These are phyloP conservation scores for Artomyces pyxidatus DNA, from an alignment of 768 basidiomycete species.

Conservation along the genomic window DNA sequence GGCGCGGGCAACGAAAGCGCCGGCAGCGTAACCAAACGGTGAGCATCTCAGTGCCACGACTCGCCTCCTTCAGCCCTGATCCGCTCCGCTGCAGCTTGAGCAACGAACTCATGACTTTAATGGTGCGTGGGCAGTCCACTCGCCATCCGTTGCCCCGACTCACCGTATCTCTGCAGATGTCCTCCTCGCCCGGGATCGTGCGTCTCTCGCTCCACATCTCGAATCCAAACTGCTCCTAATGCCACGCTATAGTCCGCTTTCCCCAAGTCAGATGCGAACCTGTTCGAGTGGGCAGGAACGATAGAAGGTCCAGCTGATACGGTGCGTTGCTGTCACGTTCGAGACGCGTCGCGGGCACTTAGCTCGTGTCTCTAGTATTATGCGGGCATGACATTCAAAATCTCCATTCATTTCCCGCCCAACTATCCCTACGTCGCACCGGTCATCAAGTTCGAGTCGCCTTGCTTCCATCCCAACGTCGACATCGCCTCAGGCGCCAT, in stretches of 20 bases:
- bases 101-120: conserved; percentile 82
- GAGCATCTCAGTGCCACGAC: conserved; percentile 4
- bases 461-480: conserved; percentile 89
- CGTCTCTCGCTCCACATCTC: conserved; percentile 22
- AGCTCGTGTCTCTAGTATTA: conserved; percentile 46
- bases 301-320: conserved; percentile 78
- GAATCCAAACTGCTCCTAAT: neutral
- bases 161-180: conserved; percentile 47
- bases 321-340: conserved; percentile 32
- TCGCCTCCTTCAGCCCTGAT: conserved; percentile 5
- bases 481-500: conserved; percentile 71
- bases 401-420: conserved; percentile 76
- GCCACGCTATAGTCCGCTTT: conserved; percentile 62
- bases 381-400: conserved; percentile 70
- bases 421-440: conserved; percentile 88
- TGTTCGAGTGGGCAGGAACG: conserved; percentile 87
- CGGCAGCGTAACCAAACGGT: conserved; percentile 85
- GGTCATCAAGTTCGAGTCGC: conserved; percentile 78
- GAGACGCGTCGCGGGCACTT: conserved; percentile 2
- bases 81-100: conserved; percentile 41
- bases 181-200: conserved; percentile 82
- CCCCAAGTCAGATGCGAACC: conserved; percentile 77
- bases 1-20: conserved; percentile 48
- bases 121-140: conserved; percentile 45
- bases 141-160: neutral